phyloP scores from a whole-genome alignment of 345 rosid species.

The Aurinia saxatilis region DNA sequence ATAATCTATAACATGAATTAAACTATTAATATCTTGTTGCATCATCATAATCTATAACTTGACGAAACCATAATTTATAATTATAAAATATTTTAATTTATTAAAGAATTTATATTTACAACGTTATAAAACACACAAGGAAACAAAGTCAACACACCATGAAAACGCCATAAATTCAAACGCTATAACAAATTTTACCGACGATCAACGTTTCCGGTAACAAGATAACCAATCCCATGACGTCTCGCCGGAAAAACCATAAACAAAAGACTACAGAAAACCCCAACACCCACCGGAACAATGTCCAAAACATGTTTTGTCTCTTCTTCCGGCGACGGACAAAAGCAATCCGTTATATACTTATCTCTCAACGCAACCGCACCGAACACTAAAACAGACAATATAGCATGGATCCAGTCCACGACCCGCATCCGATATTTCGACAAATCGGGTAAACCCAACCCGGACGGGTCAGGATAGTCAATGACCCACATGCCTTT shows the following conservation, averaged over 20 bases:
- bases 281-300: constrained; percentile 67
- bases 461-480: constrained; percentile 31
- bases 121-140: not conserved
- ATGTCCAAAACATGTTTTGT: constrained; percentile 56
- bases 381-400: constrained; percentile 60
- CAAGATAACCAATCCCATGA: constrained; percentile 84
- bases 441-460: constrained; percentile 43
- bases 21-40: too few species aligned
- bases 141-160: constrained; percentile 9
- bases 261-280: constrained; percentile 62
- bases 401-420: constrained; percentile 56
- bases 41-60: too few species aligned
- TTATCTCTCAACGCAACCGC: constrained; percentile 70
- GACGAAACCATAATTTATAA: too few species aligned
- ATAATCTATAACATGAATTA: too few species aligned
- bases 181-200: not conserved
- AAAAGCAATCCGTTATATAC: constrained; percentile 55
- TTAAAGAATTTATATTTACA: not conserved
- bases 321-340: constrained; percentile 46
- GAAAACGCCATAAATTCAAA: not conserved
- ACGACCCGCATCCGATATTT: constrained; percentile 42
- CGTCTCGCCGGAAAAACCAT: constrained; percentile 70
- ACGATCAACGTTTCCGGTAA: constrained; percentile 31
- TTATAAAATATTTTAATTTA: not conserved
- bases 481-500: constrained; percentile 67